Evolutionary conservation across 768 basidiomycete species (phyloP), one percentile per base, ranked within the genome.

Genomic region (Phanerochaete carnosa): DNA sequence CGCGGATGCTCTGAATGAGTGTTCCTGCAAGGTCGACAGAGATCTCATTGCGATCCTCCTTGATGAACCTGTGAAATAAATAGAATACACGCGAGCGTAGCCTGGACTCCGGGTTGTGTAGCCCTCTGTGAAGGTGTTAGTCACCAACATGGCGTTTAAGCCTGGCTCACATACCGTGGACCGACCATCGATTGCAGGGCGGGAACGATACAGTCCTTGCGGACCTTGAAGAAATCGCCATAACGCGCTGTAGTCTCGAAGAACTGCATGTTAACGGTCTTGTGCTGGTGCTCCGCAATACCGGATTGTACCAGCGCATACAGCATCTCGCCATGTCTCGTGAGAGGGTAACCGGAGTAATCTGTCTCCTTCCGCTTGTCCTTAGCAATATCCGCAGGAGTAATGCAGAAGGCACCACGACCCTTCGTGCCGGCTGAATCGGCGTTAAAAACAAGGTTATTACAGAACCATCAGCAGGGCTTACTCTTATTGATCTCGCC

Each of bases 231-330:
- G 73, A 99, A 98, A 67, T 98, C 97, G 35, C 86, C 84, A 70
- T 98, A 99, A 51, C 97, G 85, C n/a, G 92, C 84, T 12, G 83
- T 83, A 4, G 92, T 90, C 74, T 99, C 97, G 64, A 98, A 98
- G 73, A 92, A 95, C 69, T 96, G 94, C 73, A 95, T 80, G 8
- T 84, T 79, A 22, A 98, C 95, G 13, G 87, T 81, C 30, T 87
- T 86, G 74, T 95, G 90, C 6, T 93, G 94, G 74, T 88, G 95
- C 3, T 82, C 78, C 15, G 88, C 86, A 57, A 98, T 86, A 33
- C 90, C 87, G 25, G 92, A 92, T 66, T 90, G 84, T 45, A 97
- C 85, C 51, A 97, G 85, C 1, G 90, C 84, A 62, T 88, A 80
- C 45, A 99, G 76, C 80, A 98, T 87, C 72, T 97, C 90, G 49